phyloP scores from a whole-genome alignment of 495 filamentous ascomycete species.

The Aspergillus olivimuriae region DNA sequence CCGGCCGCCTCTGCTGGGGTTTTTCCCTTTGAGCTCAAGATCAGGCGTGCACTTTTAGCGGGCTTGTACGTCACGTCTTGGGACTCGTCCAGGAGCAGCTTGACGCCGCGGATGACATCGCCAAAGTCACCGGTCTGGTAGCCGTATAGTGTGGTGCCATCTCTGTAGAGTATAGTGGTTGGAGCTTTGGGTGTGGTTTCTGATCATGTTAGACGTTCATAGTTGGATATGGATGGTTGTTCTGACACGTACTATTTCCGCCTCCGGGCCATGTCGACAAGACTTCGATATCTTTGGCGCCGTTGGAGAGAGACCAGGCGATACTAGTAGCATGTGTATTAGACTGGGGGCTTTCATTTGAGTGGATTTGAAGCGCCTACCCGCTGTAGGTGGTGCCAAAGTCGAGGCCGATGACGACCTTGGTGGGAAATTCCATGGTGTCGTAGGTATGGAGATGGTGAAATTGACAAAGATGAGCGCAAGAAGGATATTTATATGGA shows the following conservation, averaged over 20 bases:
- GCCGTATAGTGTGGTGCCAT: conserved; percentile 32
- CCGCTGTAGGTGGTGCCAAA: conserved; percentile 43
- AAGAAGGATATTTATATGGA: too few relatives aligned
- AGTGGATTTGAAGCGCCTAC: conserved; percentile 15
- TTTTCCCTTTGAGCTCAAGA: conserved; percentile 2
- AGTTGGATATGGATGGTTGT: background rate
- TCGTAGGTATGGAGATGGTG: too few relatives aligned
- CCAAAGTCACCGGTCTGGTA: conserved; percentile 27
- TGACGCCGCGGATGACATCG: conserved; percentile 15
- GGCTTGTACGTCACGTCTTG: conserved; percentile 9
- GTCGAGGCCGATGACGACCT: conserved; percentile 36
- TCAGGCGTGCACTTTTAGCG: conserved; percentile 1
- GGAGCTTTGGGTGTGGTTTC: conserved; percentile 42
- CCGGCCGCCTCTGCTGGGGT: conserved; percentile 10
- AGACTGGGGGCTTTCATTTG: conserved; percentile 8
- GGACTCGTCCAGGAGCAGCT: conserved; percentile 15
- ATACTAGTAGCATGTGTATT: conserved; percentile 4
- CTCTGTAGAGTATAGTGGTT: conserved; percentile 35
- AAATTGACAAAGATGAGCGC: too few relatives aligned
- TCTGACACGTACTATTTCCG: conserved; percentile 17
- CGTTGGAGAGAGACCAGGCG: conserved; percentile 20
- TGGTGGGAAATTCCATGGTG: background rate
- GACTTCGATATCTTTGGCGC: conserved; percentile 20
- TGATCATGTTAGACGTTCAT: background rate
- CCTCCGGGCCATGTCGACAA: conserved; percentile 31